Percentiles rank a stretch among this genome's conserved stretches.
Evolutionary conservation across 495 filamentous ascomycete species (phyloP).

Genomic region (Hypoxylon intermedium): DNA sequence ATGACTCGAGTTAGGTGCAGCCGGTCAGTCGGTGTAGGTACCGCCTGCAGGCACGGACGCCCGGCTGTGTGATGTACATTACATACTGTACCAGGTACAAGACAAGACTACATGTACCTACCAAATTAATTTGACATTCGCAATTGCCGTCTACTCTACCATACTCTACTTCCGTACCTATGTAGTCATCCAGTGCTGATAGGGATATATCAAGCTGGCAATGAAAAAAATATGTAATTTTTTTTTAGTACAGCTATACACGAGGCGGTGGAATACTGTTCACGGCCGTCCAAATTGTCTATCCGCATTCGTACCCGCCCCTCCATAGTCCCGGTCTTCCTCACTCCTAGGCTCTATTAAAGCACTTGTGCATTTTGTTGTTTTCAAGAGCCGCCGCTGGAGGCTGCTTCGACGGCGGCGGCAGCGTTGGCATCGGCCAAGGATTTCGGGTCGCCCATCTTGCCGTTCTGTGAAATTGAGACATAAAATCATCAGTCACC

Average conservation of each 20-base stretch:
- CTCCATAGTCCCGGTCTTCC: conserved; percentile 17
- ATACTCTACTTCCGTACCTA: too few species aligned
- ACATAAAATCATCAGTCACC: conserved; percentile 38
- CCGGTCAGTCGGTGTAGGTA: too few species aligned
- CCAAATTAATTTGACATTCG: too few species aligned
- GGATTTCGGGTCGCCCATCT: conserved; percentile 85
- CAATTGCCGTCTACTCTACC: too few species aligned
- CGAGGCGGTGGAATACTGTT: conserved; percentile 22
- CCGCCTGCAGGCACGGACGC: too few species aligned
- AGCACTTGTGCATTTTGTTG: conserved; percentile 8
- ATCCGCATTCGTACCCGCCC: conserved; percentile 18
- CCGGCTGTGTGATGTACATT: too few species aligned
- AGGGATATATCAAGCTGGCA: too few species aligned
- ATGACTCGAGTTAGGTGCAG: too few species aligned
- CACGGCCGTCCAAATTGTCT: conserved; percentile 18
- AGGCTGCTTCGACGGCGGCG: conserved; percentile 59
- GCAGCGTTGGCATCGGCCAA: conserved; percentile 75
- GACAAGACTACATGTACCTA: too few species aligned
- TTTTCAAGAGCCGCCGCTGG: conserved; percentile 37
- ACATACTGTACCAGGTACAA: too few species aligned
- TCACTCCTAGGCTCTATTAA: conserved; percentile 8
- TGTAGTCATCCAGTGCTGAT: too few species aligned
- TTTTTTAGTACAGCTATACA: conserved; percentile 45
- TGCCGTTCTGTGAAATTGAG: conserved; percentile 77
- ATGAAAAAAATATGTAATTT: conserved; percentile 3